These are phyloP conservation scores for Phanerochaete carnosa DNA, from an alignment of 768 basidiomycete genomes.

Conservation along the genomic window DNA sequence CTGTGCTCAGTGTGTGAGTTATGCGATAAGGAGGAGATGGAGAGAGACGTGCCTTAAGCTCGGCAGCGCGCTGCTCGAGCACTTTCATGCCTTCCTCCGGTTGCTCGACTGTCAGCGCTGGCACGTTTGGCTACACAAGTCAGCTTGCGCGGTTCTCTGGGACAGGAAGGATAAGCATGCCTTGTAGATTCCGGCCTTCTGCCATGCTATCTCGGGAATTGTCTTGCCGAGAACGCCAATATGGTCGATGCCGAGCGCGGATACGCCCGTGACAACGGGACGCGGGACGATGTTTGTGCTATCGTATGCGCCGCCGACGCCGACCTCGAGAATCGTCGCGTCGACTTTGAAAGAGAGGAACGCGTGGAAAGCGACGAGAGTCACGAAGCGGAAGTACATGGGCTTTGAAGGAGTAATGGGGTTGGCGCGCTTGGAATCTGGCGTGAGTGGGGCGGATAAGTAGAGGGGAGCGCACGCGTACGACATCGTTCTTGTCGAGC, in stretches of 20 bases:
- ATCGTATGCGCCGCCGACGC: conserved; percentile 91
- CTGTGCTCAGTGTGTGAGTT: conserved; percentile 31
- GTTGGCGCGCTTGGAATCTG: conserved; percentile 38
- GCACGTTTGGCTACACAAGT: conserved; percentile 46
- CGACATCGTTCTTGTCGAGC: conserved; percentile 59
- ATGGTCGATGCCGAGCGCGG: conserved; percentile 92
- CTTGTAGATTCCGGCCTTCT: conserved; percentile 98
- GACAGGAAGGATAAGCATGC: conserved; percentile 30
- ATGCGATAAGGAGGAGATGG: background rate
- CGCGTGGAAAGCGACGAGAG: conserved; percentile 87
- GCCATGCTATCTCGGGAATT: conserved; percentile 84
- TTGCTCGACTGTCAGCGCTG: conserved; percentile 83
- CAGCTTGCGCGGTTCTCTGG: background rate
- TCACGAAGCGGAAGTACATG: conserved; percentile 91
- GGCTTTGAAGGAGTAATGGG: conserved; percentile 69
- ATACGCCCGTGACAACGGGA: conserved; percentile 87
- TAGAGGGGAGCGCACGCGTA: conserved; percentile 25
- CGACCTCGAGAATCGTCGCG: conserved; percentile 93
- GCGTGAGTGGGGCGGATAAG: background rate
- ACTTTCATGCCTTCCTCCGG: conserved; percentile 64
- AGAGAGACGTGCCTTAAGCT: conserved; percentile 52
- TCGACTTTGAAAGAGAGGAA: conserved; percentile 82
- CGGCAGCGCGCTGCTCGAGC: conserved; percentile 61
- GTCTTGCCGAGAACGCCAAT: conserved; percentile 85
- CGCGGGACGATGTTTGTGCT: conserved; percentile 94